phyloP scores from a whole-genome alignment of 352 stramenopile species.

The Hyaloperonospora brassicae region DNA sequence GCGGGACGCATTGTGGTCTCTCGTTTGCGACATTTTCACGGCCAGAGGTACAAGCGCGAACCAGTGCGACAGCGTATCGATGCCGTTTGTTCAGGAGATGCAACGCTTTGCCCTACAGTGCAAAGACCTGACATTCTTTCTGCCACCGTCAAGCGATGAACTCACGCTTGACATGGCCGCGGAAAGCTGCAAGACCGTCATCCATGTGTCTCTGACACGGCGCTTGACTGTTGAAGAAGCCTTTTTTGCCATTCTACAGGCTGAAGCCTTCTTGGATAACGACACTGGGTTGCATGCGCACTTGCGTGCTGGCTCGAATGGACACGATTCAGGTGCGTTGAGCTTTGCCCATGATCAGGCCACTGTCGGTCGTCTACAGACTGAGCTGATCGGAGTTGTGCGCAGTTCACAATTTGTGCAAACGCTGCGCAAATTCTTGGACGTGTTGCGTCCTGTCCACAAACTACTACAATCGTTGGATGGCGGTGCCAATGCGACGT shows the following conservation, averaged over 20 bases:
- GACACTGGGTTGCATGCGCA: constrained; percentile 12
- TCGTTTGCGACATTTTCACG: constrained; percentile 25
- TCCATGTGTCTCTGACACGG: constrained; percentile 22
- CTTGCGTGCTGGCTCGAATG: constrained; percentile 3
- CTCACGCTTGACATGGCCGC: background rate
- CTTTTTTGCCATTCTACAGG: constrained; percentile 24
- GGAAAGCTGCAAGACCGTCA: background rate
- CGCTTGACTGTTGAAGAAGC: constrained; percentile 20
- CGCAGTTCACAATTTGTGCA: constrained; percentile 18
- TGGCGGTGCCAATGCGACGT: background rate
- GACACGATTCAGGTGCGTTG: background rate
- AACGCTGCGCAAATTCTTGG: constrained; percentile 29
- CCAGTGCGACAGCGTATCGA: background rate
- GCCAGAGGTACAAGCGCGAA: constrained; percentile 2
- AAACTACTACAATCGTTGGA: constrained; percentile 15
- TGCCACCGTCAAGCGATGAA: constrained; percentile 4
- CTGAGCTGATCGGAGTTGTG: constrained; percentile 21
- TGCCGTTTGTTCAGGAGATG: constrained; percentile 22
- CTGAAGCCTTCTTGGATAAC: constrained; percentile 26
- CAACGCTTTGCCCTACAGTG: constrained; percentile 33
- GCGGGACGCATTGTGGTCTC: constrained; percentile 17
- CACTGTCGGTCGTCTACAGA: constrained; percentile 12
- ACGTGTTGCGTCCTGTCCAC: constrained; percentile 26
- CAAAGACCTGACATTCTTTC: constrained; percentile 26
- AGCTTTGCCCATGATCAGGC: background rate